These are phyloP conservation scores for Rubroshorea leprosula DNA, from an alignment of 345 rosid genomes.

Conservation along the genomic window DNA sequence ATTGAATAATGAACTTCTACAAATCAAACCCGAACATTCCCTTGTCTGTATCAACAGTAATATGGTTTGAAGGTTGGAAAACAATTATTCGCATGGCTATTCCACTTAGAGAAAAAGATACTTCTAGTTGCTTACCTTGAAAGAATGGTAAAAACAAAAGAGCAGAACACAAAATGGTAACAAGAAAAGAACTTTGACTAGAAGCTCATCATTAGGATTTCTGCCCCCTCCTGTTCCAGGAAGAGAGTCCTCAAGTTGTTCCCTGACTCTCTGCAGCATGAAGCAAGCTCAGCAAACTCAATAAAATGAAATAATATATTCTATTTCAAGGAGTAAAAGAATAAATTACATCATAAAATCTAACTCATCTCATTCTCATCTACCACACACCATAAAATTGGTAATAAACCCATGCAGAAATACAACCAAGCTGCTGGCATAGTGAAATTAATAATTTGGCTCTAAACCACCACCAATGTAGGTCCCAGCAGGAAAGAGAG, in stretches of 20 bases:
- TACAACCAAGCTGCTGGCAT: not conserved
- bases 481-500: too few relatives aligned
- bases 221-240: slow-evolving; percentile 90
- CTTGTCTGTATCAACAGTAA: slow-evolving; percentile 43
- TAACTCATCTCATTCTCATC: not conserved
- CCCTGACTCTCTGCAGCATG: slow-evolving; percentile 55
- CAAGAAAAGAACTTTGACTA: slow-evolving; percentile 65
- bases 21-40: slow-evolving; percentile 35
- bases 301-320: slow-evolving; percentile 3
- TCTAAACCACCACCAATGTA: not conserved
- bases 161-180: slow-evolving; percentile 60
- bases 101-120: not conserved
- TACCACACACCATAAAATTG: not conserved
- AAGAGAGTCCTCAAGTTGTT: slow-evolving; percentile 68
- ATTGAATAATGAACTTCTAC: slow-evolving; percentile 55
- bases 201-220: slow-evolving; percentile 58
- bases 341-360: not conserved
- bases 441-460: not conserved
- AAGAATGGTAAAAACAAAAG: slow-evolving; percentile 41
- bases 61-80: slow-evolving; percentile 2
- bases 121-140: slow-evolving; percentile 35
- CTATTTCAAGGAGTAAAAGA: not conserved
- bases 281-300: not conserved
- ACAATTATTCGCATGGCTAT: not conserved
- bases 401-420: not conserved